phyloP scores from a whole-genome alignment of 129 eudicot species.

The Chrysanthemum makinoi region DNA sequence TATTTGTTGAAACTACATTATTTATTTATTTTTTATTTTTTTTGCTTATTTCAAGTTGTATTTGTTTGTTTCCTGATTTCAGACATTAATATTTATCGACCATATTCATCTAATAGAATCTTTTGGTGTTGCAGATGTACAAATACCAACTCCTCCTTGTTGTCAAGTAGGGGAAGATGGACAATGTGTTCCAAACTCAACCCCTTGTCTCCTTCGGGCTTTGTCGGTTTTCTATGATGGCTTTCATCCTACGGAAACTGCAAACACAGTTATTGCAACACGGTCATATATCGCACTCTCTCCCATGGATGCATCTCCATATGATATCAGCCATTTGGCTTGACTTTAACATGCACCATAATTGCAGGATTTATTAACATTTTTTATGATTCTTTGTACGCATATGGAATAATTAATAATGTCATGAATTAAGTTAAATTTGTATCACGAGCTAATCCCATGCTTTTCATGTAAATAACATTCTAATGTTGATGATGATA shows the following conservation, averaged over 20 bases:
- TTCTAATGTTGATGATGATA: too few species aligned
- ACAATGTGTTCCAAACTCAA: slow-evolving; percentile 24
- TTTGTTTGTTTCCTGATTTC: background rate
- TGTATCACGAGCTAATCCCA: too few species aligned
- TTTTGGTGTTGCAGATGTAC: slow-evolving; percentile 23
- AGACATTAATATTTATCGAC: background rate
- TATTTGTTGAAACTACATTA: background rate
- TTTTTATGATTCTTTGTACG: slow-evolving; percentile 4
- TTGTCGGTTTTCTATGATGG: slow-evolving; percentile 30
- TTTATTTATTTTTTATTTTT: background rate
- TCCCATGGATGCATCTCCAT: slow-evolving; percentile 32
- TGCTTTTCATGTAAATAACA: too few species aligned
- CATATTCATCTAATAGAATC: background rate
- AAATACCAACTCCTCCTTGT: slow-evolving; percentile 29
- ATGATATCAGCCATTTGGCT: slow-evolving; percentile 36
- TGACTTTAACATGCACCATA: slow-evolving; percentile 13
- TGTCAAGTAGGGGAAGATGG: slow-evolving; percentile 32
- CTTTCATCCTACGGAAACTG: slow-evolving; percentile 32
- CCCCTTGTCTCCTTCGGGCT: slow-evolving; percentile 23
- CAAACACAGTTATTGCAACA: slow-evolving; percentile 21
- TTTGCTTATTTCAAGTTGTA: background rate
- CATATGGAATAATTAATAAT: background rate
- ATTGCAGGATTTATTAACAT: background rate
- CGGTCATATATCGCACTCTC: slow-evolving; percentile 26
- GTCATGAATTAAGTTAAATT: background rate